A percentile compares a stretch with the other conserved stretches of the same genome.
These are phyloP conservation scores for Blumeria graminis DNA, from an alignment of 2,329 filamentous ascomycete species.

Conservation along the genomic window DNA sequence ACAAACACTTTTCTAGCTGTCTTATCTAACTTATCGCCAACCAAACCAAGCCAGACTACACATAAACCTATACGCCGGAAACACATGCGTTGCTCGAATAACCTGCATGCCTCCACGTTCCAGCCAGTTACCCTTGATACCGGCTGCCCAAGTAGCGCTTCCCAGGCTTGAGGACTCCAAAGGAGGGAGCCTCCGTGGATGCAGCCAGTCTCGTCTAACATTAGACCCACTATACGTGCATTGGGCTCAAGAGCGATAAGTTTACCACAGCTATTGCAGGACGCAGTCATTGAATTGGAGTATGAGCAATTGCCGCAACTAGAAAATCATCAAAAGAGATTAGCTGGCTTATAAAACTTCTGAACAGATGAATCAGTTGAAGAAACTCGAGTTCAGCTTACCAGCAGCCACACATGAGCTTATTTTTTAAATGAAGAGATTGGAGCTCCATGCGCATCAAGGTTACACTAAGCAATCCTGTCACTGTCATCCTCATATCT, in stretches of 20 bases:
- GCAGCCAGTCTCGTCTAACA: slow-evolving; percentile 30
- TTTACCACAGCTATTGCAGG: slow-evolving; percentile 18
- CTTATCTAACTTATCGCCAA: no score
- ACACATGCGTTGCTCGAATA: slow-evolving; percentile 25
- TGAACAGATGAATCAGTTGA: not conserved
- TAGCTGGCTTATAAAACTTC: slow-evolving; percentile 1
- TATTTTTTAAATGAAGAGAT: slow-evolving; percentile 10
- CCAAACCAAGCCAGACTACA: slow-evolving; percentile 24
- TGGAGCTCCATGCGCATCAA: slow-evolving; percentile 13
- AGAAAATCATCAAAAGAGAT: not conserved
- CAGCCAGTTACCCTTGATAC: slow-evolving; percentile 18
- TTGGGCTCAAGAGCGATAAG: slow-evolving; percentile 17
- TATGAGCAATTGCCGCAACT: slow-evolving; percentile 30
- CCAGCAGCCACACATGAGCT: slow-evolving; percentile 21
- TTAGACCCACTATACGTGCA: slow-evolving; percentile 18
- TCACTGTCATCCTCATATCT: slow-evolving; percentile 15
- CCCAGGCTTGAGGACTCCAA: slow-evolving; percentile 28
- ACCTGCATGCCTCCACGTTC: slow-evolving; percentile 19
- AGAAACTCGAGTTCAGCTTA: slow-evolving; percentile 8
- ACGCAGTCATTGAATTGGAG: slow-evolving; percentile 20
- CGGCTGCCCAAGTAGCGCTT: slow-evolving; percentile 21
- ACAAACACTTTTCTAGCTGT: slow-evolving; percentile 16
- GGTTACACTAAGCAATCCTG: slow-evolving; percentile 17
- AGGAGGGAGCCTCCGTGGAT: slow-evolving; percentile 26
- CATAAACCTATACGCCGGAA: slow-evolving; percentile 28